A percentile compares a stretch with the other conserved stretches of the same genome.
phyloP scores from a whole-genome alignment of 768 basidiomycete species.

The Hericium alpestre region DNA sequence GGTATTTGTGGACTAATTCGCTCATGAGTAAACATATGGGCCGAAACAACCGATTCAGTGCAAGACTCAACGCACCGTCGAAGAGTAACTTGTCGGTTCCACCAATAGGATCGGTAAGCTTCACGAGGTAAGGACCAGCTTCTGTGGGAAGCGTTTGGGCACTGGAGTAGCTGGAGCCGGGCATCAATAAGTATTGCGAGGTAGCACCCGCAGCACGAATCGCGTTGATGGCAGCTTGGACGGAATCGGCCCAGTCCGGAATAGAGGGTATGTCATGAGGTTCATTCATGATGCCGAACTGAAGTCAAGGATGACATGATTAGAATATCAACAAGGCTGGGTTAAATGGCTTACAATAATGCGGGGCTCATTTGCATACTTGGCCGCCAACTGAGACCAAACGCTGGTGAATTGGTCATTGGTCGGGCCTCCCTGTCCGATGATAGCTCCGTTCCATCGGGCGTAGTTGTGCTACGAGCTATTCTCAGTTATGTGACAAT shows the following conservation, averaged over 20 bases:
- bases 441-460: slow-evolving; percentile 40
- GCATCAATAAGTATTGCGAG: slow-evolving; percentile 31
- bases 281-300: slow-evolving; percentile 34
- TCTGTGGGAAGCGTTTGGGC: slow-evolving; percentile 30
- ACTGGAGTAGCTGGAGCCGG: slow-evolving; percentile 31
- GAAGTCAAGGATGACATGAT: slow-evolving; percentile 17
- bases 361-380: slow-evolving; percentile 26
- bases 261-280: slow-evolving; percentile 34
- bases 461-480: slow-evolving; percentile 43
- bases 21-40: not conserved
- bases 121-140: slow-evolving; percentile 27
- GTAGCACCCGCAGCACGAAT: slow-evolving; percentile 32
- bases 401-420: slow-evolving; percentile 30
- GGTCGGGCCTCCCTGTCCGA: slow-evolving; percentile 31
- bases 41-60: not conserved
- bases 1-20: slow-evolving; percentile 30
- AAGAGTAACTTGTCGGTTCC: slow-evolving; percentile 29
- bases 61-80: slow-evolving; percentile 22
- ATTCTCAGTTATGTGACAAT: not conserved
- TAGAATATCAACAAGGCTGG: not conserved
- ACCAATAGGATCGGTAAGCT: slow-evolving; percentile 31
- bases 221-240: slow-evolving; percentile 31
- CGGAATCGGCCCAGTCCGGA: slow-evolving; percentile 23
- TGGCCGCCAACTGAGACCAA: slow-evolving; percentile 30
- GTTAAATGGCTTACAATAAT: slow-evolving; percentile 24